A percentile compares a stretch with the other conserved stretches of the same genome.
Conservation (phyloP, 352 stramenopile genomes). For the Pythium pectinolyticum region DNA sequence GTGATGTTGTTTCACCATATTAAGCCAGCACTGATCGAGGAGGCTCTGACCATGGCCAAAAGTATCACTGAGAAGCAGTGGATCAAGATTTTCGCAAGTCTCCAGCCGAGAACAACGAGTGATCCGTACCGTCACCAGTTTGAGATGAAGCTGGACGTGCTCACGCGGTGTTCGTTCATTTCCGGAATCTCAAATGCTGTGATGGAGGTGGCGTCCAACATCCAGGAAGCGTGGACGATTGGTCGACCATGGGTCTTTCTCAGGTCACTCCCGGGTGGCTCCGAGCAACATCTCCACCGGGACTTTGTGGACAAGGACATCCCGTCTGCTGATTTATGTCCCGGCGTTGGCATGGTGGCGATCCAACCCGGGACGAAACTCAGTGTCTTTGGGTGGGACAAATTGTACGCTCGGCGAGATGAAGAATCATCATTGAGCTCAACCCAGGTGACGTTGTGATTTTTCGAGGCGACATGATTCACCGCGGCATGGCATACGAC, state of each 20-base stretch:
- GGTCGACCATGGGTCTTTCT: not conserved
- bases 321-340: not conserved
- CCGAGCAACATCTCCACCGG: not conserved
- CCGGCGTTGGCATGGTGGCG: not conserved
- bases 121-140: not conserved
- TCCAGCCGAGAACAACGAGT: not conserved
- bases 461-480: not conserved
- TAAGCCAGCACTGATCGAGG: too few relatives aligned
- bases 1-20: too few relatives aligned
- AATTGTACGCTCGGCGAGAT: not conserved
- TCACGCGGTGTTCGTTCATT: not conserved
- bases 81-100: not conserved
- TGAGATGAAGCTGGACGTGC: not conserved
- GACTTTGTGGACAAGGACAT: not conserved
- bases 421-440: not conserved
- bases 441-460: not conserved
- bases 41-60: too few relatives aligned
- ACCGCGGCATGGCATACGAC: not conserved
- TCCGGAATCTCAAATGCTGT: not conserved
- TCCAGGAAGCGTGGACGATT: not conserved
- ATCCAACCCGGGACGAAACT: not conserved
- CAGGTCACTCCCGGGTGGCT: not conserved
- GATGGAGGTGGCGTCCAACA: not conserved
- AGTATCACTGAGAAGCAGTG: not conserved
- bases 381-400: not conserved